These are phyloP conservation scores for Plasmodium adleri DNA, from an alignment of 169 alveolate genomes.

Conservation along the genomic window DNA sequence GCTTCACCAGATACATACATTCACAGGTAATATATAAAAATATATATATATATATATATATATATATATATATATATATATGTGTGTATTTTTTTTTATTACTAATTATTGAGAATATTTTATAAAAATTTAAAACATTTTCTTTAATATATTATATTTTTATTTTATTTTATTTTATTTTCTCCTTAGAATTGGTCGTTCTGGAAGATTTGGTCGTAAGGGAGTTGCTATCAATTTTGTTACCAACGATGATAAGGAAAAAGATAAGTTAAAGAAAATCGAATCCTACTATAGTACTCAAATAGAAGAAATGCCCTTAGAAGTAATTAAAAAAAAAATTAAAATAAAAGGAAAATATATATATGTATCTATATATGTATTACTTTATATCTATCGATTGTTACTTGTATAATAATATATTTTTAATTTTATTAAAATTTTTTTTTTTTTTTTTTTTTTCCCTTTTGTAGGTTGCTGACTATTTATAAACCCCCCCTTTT, in stretches of 20 bases:
- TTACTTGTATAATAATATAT: background rate
- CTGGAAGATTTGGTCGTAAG: conserved; percentile 99
- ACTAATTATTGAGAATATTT: background rate
- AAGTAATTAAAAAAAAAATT: conserved; percentile 79
- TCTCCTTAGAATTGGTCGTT: conserved; percentile 96
- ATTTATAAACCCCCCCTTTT: conserved; percentile 39
- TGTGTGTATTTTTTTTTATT: background rate
- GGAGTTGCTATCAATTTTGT: conserved; percentile 99
- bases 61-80: background rate
- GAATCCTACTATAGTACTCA: conserved; percentile 98
- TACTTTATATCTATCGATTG: background rate
- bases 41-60: background rate
- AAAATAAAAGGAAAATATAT: background rate
- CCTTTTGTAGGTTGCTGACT: conserved; percentile 59
- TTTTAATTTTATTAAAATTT: background rate
- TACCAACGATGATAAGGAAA: conserved; percentile 92
- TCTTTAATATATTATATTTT: background rate
- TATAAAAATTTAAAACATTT: background rate
- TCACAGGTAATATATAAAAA: conserved; percentile 79
- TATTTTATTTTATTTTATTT: background rate
- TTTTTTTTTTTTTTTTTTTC: background rate
- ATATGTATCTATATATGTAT: background rate
- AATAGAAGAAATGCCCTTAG: conserved; percentile 99
- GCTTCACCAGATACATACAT: conserved; percentile 97
- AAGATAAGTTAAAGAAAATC: conserved; percentile 95